Evolutionary conservation across 2,329 filamentous ascomycete genomes (phyloP).

Genomic region (Ophiostoma australiae): DNA sequence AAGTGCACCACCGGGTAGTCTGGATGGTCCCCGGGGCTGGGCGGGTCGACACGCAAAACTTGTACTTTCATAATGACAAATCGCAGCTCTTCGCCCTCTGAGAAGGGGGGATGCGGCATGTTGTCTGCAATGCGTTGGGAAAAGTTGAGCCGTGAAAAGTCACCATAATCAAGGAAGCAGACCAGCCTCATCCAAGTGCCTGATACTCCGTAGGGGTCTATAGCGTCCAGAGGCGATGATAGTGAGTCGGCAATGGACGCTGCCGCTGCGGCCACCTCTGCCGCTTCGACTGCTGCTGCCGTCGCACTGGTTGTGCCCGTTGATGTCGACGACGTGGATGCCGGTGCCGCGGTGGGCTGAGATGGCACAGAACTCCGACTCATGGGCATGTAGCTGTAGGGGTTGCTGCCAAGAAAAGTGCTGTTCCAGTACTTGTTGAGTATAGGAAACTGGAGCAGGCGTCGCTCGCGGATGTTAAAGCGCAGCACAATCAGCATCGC

Average conservation of each 20-base stretch:
- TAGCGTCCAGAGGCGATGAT: conserved; percentile 39
- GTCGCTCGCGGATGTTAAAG: conserved; percentile 54
- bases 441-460: conserved; percentile 41
- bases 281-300: background rate
- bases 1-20: conserved; percentile 64
- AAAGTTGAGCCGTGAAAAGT: conserved; percentile 71
- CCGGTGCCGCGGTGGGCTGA: background rate
- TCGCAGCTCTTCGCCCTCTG: conserved; percentile 61
- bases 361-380: background rate
- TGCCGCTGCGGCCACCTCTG: background rate
- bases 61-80: conserved; percentile 64
- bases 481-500: conserved; percentile 62
- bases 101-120: conserved; percentile 49
- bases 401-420: conserved; percentile 53
- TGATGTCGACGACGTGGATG: background rate
- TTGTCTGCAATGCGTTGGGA: conserved; percentile 38
- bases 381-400: conserved; percentile 44
- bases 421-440: conserved; percentile 48
- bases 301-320: background rate
- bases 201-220: conserved; percentile 66
- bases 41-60: conserved; percentile 56
- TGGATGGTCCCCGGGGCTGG: conserved; percentile 54
- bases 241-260: background rate
- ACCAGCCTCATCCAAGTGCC: conserved; percentile 61
- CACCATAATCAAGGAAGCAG: conserved; percentile 60